A percentile compares a stretch with the other conserved stretches of the same genome.
Evolutionary conservation across 129 eudicot species (phyloP).

Genomic region (Helianthus tuberosus): DNA sequence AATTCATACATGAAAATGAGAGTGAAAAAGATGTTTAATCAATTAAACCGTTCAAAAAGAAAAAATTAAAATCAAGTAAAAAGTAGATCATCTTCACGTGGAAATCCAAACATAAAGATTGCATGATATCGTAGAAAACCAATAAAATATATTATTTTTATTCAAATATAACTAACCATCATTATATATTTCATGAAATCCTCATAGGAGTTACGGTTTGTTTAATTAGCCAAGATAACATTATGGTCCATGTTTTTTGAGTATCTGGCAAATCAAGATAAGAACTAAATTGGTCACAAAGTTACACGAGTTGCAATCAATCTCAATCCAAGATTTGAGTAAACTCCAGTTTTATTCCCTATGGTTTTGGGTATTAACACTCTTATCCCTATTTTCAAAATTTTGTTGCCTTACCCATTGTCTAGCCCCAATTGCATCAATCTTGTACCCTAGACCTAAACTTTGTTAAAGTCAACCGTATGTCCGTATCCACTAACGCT

Average conservation of each 20-base stretch:
- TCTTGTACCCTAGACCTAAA: too few species aligned
- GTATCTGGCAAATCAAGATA: slow-evolving; percentile 12
- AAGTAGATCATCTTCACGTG: background rate
- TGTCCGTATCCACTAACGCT: too few species aligned
- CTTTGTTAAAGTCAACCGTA: too few species aligned
- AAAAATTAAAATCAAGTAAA: background rate
- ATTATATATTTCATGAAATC: background rate
- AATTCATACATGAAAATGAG: background rate
- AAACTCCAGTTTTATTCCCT: too few species aligned
- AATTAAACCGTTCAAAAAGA: background rate
- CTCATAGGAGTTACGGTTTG: background rate
- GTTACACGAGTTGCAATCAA: background rate
- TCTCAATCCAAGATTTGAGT: too few species aligned
- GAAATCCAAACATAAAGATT: background rate
- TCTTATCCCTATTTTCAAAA: too few species aligned
- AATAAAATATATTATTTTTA: background rate
- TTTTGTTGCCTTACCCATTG: too few species aligned
- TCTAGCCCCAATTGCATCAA: too few species aligned
- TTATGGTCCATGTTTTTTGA: background rate
- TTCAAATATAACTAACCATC: background rate
- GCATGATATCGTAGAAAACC: slow-evolving; percentile 5
- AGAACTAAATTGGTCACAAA: slow-evolving; percentile 5
- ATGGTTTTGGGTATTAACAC: too few species aligned
- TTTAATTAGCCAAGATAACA: background rate
- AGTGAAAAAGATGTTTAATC: background rate